Conservation (phyloP, 768 basidiomycete species). For the Rhizopogon sp. region DNA sequence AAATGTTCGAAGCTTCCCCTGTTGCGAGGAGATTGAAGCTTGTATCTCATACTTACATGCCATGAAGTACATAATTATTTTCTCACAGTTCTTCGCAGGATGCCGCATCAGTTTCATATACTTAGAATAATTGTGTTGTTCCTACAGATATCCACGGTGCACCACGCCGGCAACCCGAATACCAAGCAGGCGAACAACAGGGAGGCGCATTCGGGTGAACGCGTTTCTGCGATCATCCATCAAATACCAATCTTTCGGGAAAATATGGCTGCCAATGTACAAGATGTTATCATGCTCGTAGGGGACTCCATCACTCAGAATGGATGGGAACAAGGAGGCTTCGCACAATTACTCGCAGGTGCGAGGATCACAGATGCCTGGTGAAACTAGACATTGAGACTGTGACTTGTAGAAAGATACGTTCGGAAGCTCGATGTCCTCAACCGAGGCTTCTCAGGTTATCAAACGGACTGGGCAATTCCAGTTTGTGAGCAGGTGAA, state of each 20-base stretch:
- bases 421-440: conserved; percentile 78
- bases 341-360: conserved; percentile 61
- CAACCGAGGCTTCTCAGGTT: conserved; percentile 81
- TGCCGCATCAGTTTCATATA: not conserved
- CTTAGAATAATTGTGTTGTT: not conserved
- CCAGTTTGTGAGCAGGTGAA: conserved; percentile 72
- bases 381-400: not conserved
- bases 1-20: too few species aligned
- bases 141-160: too few species aligned
- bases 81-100: not conserved
- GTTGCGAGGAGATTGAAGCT: too few species aligned
- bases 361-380: conserved; percentile 1
- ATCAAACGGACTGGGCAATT: conserved; percentile 83
- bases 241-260: not conserved
- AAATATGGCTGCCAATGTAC: conserved; percentile 50
- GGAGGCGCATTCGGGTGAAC: not conserved
- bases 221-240: not conserved
- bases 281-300: conserved; percentile 69
- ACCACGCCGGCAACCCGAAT: too few species aligned
- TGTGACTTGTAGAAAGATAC: conserved; percentile 54
- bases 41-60: too few species aligned
- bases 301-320: conserved; percentile 82
- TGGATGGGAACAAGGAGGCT: conserved; percentile 56
- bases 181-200: too few species aligned
- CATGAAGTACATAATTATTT: too few species aligned